phyloP scores from a whole-genome alignment of 371 early-diverging fungal genomes.

The Mucor racemosus region DNA sequence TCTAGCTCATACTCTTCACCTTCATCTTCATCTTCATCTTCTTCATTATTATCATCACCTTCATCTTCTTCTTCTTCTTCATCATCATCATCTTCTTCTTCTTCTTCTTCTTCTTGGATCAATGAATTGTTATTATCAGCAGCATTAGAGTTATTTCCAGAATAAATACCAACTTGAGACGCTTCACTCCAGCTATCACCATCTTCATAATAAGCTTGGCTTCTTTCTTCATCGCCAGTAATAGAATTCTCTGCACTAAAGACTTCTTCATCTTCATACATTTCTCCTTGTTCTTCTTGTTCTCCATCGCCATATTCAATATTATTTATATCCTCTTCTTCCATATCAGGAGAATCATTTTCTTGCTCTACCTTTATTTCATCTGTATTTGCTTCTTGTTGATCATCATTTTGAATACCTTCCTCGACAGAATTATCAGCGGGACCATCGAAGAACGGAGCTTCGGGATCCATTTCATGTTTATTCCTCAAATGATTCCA shows the following conservation, averaged over 20 bases:
- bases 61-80: neutral
- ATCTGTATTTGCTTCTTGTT: neutral
- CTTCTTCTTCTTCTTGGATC: too few species aligned
- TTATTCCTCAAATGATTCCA: neutral
- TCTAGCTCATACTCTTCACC: neutral
- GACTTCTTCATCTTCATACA: neutral
- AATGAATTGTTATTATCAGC: neutral
- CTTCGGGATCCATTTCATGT: slow-evolving; percentile 3
- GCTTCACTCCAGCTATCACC: neutral
- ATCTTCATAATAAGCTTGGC: neutral
- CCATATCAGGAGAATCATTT: neutral
- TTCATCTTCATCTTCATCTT: neutral
- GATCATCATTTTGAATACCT: too few species aligned
- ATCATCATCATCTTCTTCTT: too few species aligned
- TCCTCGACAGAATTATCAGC: too few species aligned
- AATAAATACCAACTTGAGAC: neutral
- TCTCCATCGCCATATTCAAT: neutral
- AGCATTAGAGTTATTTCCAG: neutral
- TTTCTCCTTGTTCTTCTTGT: neutral
- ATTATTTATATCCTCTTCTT: neutral
- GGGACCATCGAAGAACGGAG: neutral
- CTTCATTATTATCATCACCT: too few species aligned
- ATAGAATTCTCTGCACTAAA: neutral
- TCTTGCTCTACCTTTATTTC: neutral
- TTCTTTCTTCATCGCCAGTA: neutral